Conservation (phyloP, 805 yeast genomes). For the Schizosaccharomyces japonicus region DNA sequence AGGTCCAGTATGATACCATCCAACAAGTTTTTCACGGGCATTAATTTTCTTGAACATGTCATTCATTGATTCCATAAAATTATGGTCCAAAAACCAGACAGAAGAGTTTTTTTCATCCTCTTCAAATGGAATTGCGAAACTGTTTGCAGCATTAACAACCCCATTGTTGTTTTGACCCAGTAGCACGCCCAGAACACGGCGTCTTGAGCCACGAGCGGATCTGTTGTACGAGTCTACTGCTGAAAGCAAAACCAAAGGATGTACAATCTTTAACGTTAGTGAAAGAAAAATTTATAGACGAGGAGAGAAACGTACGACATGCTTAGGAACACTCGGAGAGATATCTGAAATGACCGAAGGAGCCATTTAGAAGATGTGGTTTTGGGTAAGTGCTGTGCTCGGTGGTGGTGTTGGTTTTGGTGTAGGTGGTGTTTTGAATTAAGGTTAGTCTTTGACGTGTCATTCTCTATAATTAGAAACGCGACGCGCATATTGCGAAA, state of each 20-base stretch:
- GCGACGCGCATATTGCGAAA: too few species aligned
- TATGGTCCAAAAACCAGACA: constrained; percentile 94
- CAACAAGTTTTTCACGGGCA: constrained; percentile 85
- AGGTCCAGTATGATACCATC: constrained; percentile 99
- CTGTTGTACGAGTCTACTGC: constrained; percentile 91
- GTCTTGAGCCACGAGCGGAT: constrained; percentile 41
- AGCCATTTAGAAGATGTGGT: too few species aligned
- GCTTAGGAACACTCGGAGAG: neutral
- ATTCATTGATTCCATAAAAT: constrained; percentile 84
- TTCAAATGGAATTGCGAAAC: constrained; percentile 90
- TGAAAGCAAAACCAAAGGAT: constrained; percentile 81
- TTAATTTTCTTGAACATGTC: constrained; percentile 95
- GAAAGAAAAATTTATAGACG: too few species aligned
- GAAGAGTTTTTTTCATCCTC: constrained; percentile 79
- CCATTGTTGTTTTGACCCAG: constrained; percentile 48
- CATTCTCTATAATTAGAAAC: too few species aligned
- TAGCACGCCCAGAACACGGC: constrained; percentile 82
- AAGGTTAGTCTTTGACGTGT: too few species aligned
- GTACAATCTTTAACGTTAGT: constrained; percentile 46
- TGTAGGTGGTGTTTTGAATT: too few species aligned
- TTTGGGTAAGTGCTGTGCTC: too few species aligned
- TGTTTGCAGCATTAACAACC: constrained; percentile 55
- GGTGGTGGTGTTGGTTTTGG: too few species aligned
- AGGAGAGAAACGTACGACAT: constrained; percentile 1
- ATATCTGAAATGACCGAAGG: neutral